phyloP scores from a whole-genome alignment of 345 rosid species.

The Brassica juncea region DNA sequence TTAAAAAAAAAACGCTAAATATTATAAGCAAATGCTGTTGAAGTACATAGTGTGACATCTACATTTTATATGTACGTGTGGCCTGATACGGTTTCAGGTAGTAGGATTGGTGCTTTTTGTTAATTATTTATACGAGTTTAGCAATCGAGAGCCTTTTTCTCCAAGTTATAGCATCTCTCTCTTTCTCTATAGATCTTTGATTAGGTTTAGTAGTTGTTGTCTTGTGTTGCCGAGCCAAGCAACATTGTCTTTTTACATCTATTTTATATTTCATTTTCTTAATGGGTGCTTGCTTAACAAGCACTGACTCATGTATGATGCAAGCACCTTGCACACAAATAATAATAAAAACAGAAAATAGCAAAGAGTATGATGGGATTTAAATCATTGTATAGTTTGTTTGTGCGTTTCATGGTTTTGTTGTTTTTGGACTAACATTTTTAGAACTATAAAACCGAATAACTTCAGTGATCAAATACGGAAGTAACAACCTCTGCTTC shows the following conservation, averaged over 20 bases:
- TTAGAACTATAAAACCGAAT: neutral
- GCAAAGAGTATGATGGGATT: neutral
- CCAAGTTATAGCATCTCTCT: slow-evolving; percentile 32
- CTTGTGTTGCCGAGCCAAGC: slow-evolving; percentile 53
- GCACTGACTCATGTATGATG: slow-evolving; percentile 79
- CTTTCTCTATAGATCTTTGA: slow-evolving; percentile 32
- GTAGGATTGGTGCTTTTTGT: slow-evolving; percentile 23
- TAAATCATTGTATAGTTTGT: neutral
- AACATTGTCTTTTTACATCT: slow-evolving; percentile 36
- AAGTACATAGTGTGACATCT: slow-evolving; percentile 19
- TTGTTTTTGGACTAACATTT: neutral
- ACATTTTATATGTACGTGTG: slow-evolving; percentile 22
- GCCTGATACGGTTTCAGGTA: slow-evolving; percentile 24
- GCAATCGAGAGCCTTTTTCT: slow-evolving; percentile 44
- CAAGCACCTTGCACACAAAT: slow-evolving; percentile 46
- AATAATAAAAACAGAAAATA: neutral
- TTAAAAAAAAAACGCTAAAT: too few species aligned
- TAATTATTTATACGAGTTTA: slow-evolving; percentile 5
- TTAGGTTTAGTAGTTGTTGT: slow-evolving; percentile 53
- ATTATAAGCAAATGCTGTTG: slow-evolving; percentile 6
- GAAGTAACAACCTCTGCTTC: neutral
- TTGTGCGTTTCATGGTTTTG: slow-evolving; percentile 1
- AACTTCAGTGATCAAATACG: neutral
- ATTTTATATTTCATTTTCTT: neutral
- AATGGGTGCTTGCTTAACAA: slow-evolving; percentile 70